These are phyloP conservation scores for Trypanosoma scelopori DNA, from an alignment of 208 protist genomes.

Conservation along the genomic window DNA sequence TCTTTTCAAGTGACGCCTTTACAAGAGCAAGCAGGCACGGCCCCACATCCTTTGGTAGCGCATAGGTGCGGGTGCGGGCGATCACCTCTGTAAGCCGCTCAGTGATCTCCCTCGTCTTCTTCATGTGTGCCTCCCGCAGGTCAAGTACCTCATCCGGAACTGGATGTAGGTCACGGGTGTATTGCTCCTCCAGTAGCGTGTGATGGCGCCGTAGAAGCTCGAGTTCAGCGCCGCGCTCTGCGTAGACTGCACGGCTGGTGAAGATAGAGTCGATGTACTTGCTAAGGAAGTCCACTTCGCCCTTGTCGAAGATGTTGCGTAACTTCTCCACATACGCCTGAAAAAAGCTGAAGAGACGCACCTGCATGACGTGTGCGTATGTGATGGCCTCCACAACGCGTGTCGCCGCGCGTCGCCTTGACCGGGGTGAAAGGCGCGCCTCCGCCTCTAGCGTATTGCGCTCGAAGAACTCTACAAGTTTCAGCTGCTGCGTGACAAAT, in stretches of 20 bases:
- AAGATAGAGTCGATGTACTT: slow-evolving; percentile 71
- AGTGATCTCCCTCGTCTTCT: slow-evolving; percentile 73
- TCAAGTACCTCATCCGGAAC: slow-evolving; percentile 74
- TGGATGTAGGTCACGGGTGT: slow-evolving; percentile 73
- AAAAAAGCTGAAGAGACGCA: slow-evolving; percentile 67
- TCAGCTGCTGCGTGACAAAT: slow-evolving; percentile 79
- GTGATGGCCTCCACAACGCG: slow-evolving; percentile 77
- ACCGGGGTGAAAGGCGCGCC: slow-evolving; percentile 59
- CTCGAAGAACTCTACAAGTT: slow-evolving; percentile 65
- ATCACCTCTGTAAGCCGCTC: slow-evolving; percentile 60
- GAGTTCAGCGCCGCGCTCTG: slow-evolving; percentile 45
- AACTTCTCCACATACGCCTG: slow-evolving; percentile 63
- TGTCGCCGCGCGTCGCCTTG: slow-evolving; percentile 43
- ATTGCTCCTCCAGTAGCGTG: slow-evolving; percentile 73
- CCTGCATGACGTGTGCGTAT: slow-evolving; percentile 71
- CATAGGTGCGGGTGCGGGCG: slow-evolving; percentile 55
- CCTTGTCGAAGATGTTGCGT: slow-evolving; percentile 42
- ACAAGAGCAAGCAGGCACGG: slow-evolving; percentile 64
- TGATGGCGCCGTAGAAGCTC: slow-evolving; percentile 69
- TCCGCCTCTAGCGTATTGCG: slow-evolving; percentile 53
- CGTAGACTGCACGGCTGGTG: slow-evolving; percentile 40
- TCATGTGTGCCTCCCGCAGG: slow-evolving; percentile 81
- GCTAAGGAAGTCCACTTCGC: slow-evolving; percentile 65
- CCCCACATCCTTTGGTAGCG: slow-evolving; percentile 43
- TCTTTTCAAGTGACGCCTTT: slow-evolving; percentile 36